Evolutionary conservation across 2,329 filamentous ascomycete genomes (phyloP).

Genomic region (Ophiostoma sp.): DNA sequence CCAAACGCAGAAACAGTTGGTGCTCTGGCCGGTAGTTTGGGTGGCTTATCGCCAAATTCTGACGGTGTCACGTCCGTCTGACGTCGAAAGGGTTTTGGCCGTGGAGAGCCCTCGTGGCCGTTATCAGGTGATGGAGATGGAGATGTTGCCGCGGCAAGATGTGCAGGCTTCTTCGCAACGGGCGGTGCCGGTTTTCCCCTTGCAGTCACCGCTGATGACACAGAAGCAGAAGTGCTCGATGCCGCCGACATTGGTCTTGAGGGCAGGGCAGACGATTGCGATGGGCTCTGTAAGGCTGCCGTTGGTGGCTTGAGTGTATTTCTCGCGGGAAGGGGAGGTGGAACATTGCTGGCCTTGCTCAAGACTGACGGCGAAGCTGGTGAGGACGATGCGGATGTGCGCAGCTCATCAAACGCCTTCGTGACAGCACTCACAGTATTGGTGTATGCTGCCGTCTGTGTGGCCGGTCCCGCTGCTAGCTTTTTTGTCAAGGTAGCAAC

Average conservation of each 20-base stretch:
- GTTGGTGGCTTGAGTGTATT: slow-evolving; percentile 6
- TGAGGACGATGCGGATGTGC: slow-evolving; percentile 12
- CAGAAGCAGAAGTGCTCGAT: slow-evolving; percentile 30
- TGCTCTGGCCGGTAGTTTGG: slow-evolving; percentile 28
- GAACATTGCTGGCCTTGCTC: background rate
- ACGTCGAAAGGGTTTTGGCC: slow-evolving; percentile 18
- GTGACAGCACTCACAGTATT: slow-evolving; percentile 20
- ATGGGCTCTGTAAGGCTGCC: slow-evolving; percentile 23
- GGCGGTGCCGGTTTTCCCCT: slow-evolving; percentile 45
- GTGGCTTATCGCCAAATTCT: slow-evolving; percentile 18
- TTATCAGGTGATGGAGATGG: slow-evolving; percentile 22
- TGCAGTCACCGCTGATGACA: slow-evolving; percentile 25
- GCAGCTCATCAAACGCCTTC: slow-evolving; percentile 24
- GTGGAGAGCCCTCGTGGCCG: background rate
- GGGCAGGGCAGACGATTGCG: slow-evolving; percentile 16
- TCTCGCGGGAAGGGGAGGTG: slow-evolving; percentile 1
- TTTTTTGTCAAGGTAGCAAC: background rate
- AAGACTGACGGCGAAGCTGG: background rate
- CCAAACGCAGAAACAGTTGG: slow-evolving; percentile 22
- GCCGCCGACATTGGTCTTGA: slow-evolving; percentile 30
- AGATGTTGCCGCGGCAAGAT: slow-evolving; percentile 38
- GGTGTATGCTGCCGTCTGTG: slow-evolving; percentile 6
- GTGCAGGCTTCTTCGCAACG: slow-evolving; percentile 59
- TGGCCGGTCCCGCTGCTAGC: background rate
- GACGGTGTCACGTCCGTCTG: slow-evolving; percentile 14